Evolutionary conservation across 805 yeast genomes (phyloP).

Genomic region (Kregervanrija delftensis): DNA sequence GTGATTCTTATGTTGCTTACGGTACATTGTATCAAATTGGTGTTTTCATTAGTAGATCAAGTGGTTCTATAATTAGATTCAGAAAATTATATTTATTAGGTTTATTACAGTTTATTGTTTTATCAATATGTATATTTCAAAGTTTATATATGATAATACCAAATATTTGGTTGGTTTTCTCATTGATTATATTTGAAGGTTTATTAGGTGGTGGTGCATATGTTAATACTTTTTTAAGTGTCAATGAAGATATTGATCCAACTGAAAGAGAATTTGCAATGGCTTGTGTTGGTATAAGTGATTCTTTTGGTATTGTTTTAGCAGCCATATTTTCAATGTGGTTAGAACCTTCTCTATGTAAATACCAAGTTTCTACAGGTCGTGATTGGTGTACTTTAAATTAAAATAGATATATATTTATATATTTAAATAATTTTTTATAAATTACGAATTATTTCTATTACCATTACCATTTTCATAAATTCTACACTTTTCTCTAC

Average conservation of each 20-base stretch:
- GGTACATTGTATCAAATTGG: constrained; percentile 89
- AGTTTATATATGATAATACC: constrained; percentile 54
- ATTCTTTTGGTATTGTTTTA: constrained; percentile 73
- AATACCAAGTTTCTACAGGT: constrained; percentile 61
- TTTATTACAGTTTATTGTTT: constrained; percentile 58
- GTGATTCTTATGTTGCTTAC: constrained; percentile 88
- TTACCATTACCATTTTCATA: neutral
- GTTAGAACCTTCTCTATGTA: constrained; percentile 69
- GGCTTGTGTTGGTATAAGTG: constrained; percentile 81
- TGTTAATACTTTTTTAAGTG: constrained; percentile 79
- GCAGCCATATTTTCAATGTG: constrained; percentile 74
- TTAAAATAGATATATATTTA: neutral
- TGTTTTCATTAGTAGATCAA: constrained; percentile 85
- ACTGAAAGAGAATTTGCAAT: constrained; percentile 67
- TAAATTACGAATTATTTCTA: too few relatives aligned
- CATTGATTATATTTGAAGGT: constrained; percentile 77
- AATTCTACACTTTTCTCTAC: constrained; percentile 18
- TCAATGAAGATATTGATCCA: constrained; percentile 49
- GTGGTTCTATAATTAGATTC: constrained; percentile 59
- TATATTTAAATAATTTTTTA: too few relatives aligned
- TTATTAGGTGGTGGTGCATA: constrained; percentile 86
- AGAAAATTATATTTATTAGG: constrained; percentile 55
- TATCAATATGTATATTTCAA: constrained; percentile 53
- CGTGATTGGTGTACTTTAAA: constrained; percentile 67
- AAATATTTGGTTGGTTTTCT: constrained; percentile 53